Evolutionary conservation across 192 early-diverging fungal species (phyloP).

Genomic region (Lunasporangiospora selenospora): DNA sequence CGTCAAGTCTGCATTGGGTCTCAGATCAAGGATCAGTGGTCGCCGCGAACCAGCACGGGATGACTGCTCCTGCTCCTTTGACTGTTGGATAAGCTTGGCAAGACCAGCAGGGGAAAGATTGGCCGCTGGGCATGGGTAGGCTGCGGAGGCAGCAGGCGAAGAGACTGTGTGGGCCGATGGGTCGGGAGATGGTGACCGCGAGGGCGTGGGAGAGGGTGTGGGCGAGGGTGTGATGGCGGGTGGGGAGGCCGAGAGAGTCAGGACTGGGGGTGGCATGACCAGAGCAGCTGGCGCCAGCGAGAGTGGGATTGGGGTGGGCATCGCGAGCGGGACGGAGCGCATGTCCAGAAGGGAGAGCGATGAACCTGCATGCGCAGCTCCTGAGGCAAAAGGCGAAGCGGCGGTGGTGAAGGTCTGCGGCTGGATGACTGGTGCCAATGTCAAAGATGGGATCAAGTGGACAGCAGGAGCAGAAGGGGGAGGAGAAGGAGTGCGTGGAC

Average conservation of each 20-base stretch:
- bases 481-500: constrained; percentile 7
- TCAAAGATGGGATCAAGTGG: constrained; percentile 9
- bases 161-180: constrained; percentile 3
- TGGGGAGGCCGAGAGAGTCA: constrained; percentile 4
- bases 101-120: constrained; percentile 15
- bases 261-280: not conserved
- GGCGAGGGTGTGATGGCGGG: constrained; percentile 3
- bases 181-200: not conserved
- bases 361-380: not conserved
- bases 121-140: constrained; percentile 13
- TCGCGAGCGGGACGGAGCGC: constrained; percentile 15
- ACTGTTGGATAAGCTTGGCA: constrained; percentile 17
- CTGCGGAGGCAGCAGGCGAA: constrained; percentile 11
- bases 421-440: not conserved
- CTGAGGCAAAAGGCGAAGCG: not conserved
- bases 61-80: not conserved
- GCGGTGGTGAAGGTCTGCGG: not conserved
- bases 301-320: constrained; percentile 26
- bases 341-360: not conserved
- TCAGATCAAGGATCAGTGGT: constrained; percentile 49
- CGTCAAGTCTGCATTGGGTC: constrained; percentile 50
- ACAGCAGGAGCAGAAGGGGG: not conserved
- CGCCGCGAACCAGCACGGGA: constrained; percentile 28
- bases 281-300: not conserved
- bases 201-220: not conserved